Evolutionary conservation across 1,139 yeast species (phyloP), one percentile per base, ranked within the genome.

Genomic region (Barnettozyma hawaiiensis): DNA sequence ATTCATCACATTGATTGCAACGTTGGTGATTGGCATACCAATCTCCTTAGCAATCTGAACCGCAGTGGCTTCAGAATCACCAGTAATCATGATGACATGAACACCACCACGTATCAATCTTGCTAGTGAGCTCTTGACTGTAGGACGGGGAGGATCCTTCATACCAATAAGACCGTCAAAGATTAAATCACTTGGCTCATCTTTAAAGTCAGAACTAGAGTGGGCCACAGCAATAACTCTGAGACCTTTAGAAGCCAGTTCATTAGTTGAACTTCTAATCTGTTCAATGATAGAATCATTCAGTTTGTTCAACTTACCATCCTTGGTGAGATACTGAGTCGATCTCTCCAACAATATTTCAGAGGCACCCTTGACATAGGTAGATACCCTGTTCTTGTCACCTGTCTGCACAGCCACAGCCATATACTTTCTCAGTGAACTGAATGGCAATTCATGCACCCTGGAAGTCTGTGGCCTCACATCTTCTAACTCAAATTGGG

Each of bases 91-190:
- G 41, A 92, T 85, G 14, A 92, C 89, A 60, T 87, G 95, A 33
- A 92, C 97, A 41, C 97, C 96, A 48, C 97, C 96, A 57, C 80
- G 80, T 72, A 87, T 73, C 48, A 92, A 71, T 49, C 78, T 69
- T 15, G 85, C 75, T 47, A 92, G 76, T 2, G 96, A 81, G 44
- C 72, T 68, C 41, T 76, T 74, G 6, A 89, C 97, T 47, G 83
- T 81, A 9, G 90, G 82, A 58, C 97, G 76, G 44, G 97, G 98
- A 11, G 98, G 98, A 65, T 92, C 97, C 54, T 86, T 86, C 95
- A 92, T 87, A 44, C 96, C 97, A 51, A 86, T 71, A 37, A 92
- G 66, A 7, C 98, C 98, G 54, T 86, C 75, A 58, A 90, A 89
- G 3, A 76, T 70, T 55, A 90, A 69, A 36, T 78, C 81, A 4